phyloP scores from a whole-genome alignment of 768 basidiomycete species.

The Leccinum variicolor region DNA sequence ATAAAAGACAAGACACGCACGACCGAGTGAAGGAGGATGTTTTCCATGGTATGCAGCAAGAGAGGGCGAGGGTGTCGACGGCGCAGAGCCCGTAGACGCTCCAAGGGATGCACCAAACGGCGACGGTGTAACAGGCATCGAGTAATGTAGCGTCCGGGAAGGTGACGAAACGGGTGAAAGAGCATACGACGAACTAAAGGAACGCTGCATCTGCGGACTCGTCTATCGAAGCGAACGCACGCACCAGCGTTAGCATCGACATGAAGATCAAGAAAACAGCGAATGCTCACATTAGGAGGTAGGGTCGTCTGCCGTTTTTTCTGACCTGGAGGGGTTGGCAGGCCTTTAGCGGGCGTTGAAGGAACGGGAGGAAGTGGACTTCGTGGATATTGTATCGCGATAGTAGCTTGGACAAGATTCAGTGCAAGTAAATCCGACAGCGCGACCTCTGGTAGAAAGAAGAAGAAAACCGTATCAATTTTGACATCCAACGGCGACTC shows the following conservation, averaged over 20 bases:
- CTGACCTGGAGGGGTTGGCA: conserved; percentile 23
- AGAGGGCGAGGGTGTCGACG: conserved; percentile 37
- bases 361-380: conserved; percentile 27
- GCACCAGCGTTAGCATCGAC: background rate
- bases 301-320: conserved; percentile 27
- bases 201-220: conserved; percentile 28
- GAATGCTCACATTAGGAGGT: conserved; percentile 18
- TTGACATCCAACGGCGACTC: background rate
- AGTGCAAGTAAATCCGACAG: conserved; percentile 30
- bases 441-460: conserved; percentile 26
- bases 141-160: conserved; percentile 32
- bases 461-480: background rate
- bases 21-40: conserved; percentile 33
- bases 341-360: conserved; percentile 19
- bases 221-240: conserved; percentile 7
- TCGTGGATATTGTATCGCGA: conserved; percentile 36
- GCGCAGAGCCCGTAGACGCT: conserved; percentile 24
- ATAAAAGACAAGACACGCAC: conserved; percentile 23
- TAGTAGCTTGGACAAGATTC: conserved; percentile 34
- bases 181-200: conserved; percentile 29
- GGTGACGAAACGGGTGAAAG: conserved; percentile 30
- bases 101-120: conserved; percentile 35
- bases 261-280: background rate
- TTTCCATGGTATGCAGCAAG: conserved; percentile 38
- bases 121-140: conserved; percentile 38